Evolutionary conservation across 305 asterid species (phyloP).

Genomic region (Fraxinus dipetala): DNA sequence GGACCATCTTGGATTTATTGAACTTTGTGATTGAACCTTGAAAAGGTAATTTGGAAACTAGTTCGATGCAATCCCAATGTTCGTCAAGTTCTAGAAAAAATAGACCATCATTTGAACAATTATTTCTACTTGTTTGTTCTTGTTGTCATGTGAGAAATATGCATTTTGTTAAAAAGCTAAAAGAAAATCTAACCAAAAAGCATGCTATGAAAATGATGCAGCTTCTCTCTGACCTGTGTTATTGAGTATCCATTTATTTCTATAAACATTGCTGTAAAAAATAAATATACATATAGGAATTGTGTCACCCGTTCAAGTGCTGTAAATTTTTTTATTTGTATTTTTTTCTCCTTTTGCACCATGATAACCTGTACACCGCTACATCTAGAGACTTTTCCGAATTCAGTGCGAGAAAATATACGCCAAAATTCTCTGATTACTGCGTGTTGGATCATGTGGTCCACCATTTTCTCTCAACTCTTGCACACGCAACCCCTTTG

Average conservation of each 20-base stretch:
- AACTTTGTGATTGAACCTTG: neutral
- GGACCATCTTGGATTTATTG: neutral
- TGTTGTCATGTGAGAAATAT: neutral
- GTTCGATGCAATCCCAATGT: neutral
- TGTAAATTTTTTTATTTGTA: neutral
- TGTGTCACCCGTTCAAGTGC: neutral
- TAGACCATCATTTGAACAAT: neutral
- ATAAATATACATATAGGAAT: neutral
- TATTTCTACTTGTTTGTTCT: neutral
- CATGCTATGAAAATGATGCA: neutral
- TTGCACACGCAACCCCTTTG: neutral
- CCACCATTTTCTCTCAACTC: neutral
- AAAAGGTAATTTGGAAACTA: neutral
- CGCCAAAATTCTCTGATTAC: neutral
- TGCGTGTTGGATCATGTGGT: neutral
- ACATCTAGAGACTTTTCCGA: neutral
- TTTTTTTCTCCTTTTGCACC: neutral
- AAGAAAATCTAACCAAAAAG: neutral
- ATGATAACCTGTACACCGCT: neutral
- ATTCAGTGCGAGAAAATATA: neutral
- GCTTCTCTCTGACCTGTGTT: neutral
- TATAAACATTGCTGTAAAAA: neutral
- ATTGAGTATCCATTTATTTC: neutral
- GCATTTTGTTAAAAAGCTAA: neutral
- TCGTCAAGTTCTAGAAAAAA: neutral